Conservation (phyloP, 202 grass and related monocot species). For the Musa balbisiana region DNA sequence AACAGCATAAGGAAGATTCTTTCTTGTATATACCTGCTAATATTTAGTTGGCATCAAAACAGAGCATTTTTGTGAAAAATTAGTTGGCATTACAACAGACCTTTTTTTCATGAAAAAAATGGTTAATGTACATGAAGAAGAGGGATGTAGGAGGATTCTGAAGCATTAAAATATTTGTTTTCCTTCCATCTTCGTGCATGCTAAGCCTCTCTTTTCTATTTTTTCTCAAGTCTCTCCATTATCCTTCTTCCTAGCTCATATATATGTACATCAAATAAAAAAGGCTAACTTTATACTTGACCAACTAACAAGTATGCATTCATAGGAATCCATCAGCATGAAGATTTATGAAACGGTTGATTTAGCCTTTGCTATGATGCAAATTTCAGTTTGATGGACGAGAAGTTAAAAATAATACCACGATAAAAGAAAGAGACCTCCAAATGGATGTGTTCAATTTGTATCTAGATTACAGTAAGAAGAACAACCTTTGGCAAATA, state of each 20-base stretch:
- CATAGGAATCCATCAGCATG: background rate
- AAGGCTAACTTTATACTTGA: no score
- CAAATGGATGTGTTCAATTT: background rate
- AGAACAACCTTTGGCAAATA: slow-evolving; percentile 85
- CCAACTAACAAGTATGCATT: background rate
- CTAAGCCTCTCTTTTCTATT: background rate
- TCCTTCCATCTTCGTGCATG: background rate
- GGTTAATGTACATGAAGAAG: no score
- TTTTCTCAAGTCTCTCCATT: background rate
- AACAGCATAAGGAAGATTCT: background rate
- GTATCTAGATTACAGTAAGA: background rate
- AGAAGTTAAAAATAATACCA: background rate
- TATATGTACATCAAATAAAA: no score
- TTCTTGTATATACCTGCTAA: background rate
- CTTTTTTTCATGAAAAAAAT: no score
- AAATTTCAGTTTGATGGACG: background rate
- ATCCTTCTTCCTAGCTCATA: no score
- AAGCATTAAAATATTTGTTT: background rate
- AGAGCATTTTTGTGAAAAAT: no score
- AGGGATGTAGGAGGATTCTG: background rate
- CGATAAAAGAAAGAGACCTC: background rate
- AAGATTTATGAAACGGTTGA: background rate
- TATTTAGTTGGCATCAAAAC: background rate
- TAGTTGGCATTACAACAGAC: no score
- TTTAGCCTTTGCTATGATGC: background rate